Evolutionary conservation across 108 stramenopile species (phyloP).

Genomic region (Nitzschia sp.): DNA sequence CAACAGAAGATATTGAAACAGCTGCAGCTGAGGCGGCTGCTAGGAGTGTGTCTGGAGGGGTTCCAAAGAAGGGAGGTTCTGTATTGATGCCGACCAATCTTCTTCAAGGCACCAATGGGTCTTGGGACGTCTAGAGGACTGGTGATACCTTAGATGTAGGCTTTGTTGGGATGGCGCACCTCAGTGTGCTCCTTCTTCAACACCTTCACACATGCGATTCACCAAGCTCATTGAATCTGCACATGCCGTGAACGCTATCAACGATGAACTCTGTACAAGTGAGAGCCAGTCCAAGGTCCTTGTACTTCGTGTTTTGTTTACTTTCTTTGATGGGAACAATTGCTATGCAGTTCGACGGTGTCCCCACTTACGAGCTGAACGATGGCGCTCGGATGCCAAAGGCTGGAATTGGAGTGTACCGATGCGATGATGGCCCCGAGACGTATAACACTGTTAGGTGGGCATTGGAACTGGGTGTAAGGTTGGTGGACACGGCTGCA

Average conservation of each 20-base stretch:
- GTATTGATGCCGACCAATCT: slow-evolving; percentile 13
- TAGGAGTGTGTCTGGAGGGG: neutral
- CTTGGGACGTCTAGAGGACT: slow-evolving; percentile 5
- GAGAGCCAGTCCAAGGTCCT: too few relatives aligned
- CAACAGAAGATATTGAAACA: neutral
- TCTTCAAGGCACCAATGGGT: neutral
- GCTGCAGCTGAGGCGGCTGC: neutral
- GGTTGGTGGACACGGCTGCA: slow-evolving; percentile 30
- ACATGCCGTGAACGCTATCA: too few relatives aligned
- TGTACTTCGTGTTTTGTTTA: too few relatives aligned
- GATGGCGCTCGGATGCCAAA: slow-evolving; percentile 27
- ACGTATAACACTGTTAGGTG: slow-evolving; percentile 14
- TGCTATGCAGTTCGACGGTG: neutral
- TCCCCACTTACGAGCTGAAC: neutral
- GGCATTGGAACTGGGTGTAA: slow-evolving; percentile 16
- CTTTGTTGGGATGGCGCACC: too few relatives aligned
- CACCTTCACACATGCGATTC: too few relatives aligned
- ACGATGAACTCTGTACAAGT: too few relatives aligned
- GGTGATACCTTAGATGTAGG: neutral
- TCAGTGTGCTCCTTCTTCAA: too few relatives aligned
- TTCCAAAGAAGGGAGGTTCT: neutral
- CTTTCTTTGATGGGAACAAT: neutral
- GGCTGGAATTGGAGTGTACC: slow-evolving; percentile 25
- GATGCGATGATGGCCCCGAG: slow-evolving; percentile 7
- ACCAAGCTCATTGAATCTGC: too few relatives aligned